These are phyloP conservation scores for Phytopythium vexans DNA, from an alignment of 352 stramenopile genomes.

Conservation along the genomic window DNA sequence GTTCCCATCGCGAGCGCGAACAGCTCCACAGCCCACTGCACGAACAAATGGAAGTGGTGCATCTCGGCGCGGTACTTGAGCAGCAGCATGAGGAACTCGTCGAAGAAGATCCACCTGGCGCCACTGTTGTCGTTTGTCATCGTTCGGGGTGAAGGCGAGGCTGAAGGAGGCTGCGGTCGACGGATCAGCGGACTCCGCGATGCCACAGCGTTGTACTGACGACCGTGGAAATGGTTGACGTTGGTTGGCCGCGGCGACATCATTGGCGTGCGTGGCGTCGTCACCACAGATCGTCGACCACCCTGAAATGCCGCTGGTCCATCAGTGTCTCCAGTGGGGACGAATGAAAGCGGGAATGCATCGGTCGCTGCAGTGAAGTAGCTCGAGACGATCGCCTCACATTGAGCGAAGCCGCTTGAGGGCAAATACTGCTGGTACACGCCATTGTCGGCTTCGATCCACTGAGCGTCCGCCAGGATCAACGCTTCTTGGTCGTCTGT, in stretches of 20 bases:
- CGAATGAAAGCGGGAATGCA: constrained; percentile 4
- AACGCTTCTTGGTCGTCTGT: constrained; percentile 41
- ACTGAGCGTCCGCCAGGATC: constrained; percentile 21
- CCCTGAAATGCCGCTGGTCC: neutral
- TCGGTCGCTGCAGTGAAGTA: constrained; percentile 26
- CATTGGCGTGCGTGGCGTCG: constrained; percentile 11
- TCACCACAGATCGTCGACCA: constrained; percentile 12
- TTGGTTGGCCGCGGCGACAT: constrained; percentile 37
- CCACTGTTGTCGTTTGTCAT: constrained; percentile 1
- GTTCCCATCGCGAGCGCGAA: constrained; percentile 28
- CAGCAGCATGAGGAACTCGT: constrained; percentile 54
- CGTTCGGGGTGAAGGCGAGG: neutral
- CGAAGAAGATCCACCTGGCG: constrained; percentile 51
- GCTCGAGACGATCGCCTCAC: constrained; percentile 42
- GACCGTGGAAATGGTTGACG: constrained; percentile 57
- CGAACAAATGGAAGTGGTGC: constrained; percentile 64
- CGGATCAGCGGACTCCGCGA: constrained; percentile 45
- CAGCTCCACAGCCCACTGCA: constrained; percentile 50
- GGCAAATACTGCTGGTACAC: constrained; percentile 62
- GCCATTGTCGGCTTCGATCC: constrained; percentile 50
- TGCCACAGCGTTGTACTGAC: constrained; percentile 42
- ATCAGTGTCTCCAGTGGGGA: neutral
- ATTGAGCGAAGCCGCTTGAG: constrained; percentile 40
- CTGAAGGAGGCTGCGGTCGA: constrained; percentile 18
- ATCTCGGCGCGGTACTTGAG: constrained; percentile 59